phyloP scores from a whole-genome alignment of 768 basidiomycete genomes.

The Serendipita sp. region DNA sequence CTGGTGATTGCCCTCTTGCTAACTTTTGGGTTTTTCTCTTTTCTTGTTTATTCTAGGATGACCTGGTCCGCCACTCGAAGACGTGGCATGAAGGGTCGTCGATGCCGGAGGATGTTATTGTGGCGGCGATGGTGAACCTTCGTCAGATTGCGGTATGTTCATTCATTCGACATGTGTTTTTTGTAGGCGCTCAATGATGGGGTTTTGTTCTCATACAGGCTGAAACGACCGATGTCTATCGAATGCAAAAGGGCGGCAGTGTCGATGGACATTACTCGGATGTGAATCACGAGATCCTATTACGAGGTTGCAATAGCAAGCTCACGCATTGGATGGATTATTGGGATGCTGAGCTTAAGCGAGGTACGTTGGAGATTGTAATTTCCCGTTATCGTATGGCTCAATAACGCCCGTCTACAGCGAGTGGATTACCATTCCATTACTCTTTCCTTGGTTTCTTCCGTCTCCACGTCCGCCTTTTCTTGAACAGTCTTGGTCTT shows the following conservation, averaged over 20 bases:
- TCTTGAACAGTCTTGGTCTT: constrained; percentile 73
- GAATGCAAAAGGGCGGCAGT: constrained; percentile 32
- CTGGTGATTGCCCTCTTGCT: neutral
- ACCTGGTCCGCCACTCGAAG: constrained; percentile 50
- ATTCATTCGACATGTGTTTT: neutral
- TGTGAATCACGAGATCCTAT: constrained; percentile 55
- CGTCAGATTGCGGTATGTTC: constrained; percentile 63
- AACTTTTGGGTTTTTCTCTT: neutral
- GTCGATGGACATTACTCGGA: constrained; percentile 35
- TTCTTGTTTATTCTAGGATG: constrained; percentile 29
- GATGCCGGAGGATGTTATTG: constrained; percentile 62
- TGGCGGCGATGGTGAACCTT: constrained; percentile 60
- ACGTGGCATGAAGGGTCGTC: constrained; percentile 55
- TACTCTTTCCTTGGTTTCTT: constrained; percentile 60
- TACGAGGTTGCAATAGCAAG: constrained; percentile 57
- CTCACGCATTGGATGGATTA: constrained; percentile 54
- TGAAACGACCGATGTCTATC: constrained; percentile 65
- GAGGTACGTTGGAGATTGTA: constrained; percentile 28
- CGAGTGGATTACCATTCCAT: constrained; percentile 62
- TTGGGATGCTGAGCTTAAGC: constrained; percentile 61
- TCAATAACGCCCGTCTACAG: constrained; percentile 21
- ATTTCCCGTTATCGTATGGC: neutral
- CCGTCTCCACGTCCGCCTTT: constrained; percentile 61
- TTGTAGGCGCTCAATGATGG: constrained; percentile 1
- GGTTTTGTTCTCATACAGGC: constrained; percentile 27